Evolutionary conservation across 345 rosid genomes (phyloP), one percentile per base, ranked within the genome.

Genomic region (Eucalyptus sp.): DNA sequence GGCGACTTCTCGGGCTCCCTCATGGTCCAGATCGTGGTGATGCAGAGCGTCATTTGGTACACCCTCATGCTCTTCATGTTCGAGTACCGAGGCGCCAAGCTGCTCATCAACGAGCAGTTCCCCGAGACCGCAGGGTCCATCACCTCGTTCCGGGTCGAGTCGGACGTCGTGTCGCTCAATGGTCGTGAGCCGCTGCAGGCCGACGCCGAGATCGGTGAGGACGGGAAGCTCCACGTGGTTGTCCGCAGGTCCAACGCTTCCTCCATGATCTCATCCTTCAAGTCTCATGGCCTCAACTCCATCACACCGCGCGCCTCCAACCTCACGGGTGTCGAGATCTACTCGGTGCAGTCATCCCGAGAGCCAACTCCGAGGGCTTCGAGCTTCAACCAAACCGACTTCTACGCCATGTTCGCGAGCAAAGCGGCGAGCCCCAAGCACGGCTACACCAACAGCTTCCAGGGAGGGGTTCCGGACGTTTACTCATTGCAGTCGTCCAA

Each of bases 291-390:
- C 13, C 80, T 93, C 76, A 94, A 93, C 84, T 90, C 92, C 31
- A 31, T 92, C 64, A 91, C 98, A 1, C 99, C 99, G 2, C 91
- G 99, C 86, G 96, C 95, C 41, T 96, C 99, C 6, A 96, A 96
- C 86, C 96, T 96, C 51, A 96, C 99, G 3, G 91, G 94, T 3
- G 97, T 96, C 3, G 99, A 96, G 92, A 96, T 96, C 44, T 96
- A 96, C 89, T 95, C 98, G 2, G 95, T 94, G 31, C 97, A 95
- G 89, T 96, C 99, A 1, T 96, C 99, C 2, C 86, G 98, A 50
- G 98, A 95, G 88, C 99, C 98, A 24, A 96, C 99, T 10, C 99
- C 99, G 4, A 93, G 99, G 87, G 98, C 97, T 43, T 96, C 99
- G 3, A 96, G 99, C 90, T 96, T 96, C 88, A 96, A 96, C 87